Evolutionary conservation across 2,329 filamentous ascomycete genomes (phyloP), one percentile per base, ranked within the genome.

Genomic region (Ceratocystis cubensis): DNA sequence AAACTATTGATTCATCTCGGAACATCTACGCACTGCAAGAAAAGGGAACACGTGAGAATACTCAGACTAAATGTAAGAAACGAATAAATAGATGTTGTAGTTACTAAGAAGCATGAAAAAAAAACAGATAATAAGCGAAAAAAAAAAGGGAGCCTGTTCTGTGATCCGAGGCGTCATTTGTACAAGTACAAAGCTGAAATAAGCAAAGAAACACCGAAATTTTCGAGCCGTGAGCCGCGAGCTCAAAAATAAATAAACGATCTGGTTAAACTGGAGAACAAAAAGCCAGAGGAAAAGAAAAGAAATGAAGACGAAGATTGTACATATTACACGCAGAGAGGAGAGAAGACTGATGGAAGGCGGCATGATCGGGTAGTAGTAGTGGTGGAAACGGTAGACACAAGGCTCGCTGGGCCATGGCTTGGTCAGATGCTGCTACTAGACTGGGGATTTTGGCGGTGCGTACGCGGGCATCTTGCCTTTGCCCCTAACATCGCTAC

Each of bases 81-180:
- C 15, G 5, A n/a, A 22, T 53, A 20, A 53, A 61, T 61, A 53
- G 2, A 53, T 20, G 46, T 45, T 28, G n/a, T 10, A 8, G 1
- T 48, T 13, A 15, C 37, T 17, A 25, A 63, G n/a, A 61, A 10
- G 22, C 2, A 61, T 8, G 2, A 10, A 3, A 30, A 17, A 25
- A 46, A 8, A 22, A 22, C 1, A 62, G 25, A 25, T 25, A 25
- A 25, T 25, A 6, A 63, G 20, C 5, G 22, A 22, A 10, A 3
- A 30, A 30, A 25, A 20, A 41, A n/a, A 15, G 13, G 13, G n/a
- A 15, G 63, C 50, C 33, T 28, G 46, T 65, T 33, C 46, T 65
- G 63, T 53, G 30, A 37, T 65, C 63, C 50, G 46, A 50, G 44
- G 50, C 63, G 33, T 59, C 25, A 37, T 37, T 33, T 59, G 56